Percentiles rank a stretch among this genome's conserved stretches.
Conservation (phyloP, 352 stramenopile genomes). For the Globisporangium uncinulatum region DNA sequence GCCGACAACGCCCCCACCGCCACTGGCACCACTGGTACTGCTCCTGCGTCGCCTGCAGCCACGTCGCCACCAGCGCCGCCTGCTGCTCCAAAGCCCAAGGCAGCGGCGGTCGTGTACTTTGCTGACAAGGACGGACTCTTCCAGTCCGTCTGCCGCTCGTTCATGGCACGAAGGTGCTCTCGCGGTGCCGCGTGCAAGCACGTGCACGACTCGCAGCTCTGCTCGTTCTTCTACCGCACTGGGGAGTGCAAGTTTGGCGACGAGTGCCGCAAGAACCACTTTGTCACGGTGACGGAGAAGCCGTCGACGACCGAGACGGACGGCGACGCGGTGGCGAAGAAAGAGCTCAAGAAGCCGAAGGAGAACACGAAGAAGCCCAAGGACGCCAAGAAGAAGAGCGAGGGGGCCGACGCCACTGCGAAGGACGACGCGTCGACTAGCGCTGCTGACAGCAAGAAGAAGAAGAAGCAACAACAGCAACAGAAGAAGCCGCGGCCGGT, state of each 20-base stretch:
- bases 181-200: slow-evolving; percentile 25
- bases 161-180: slow-evolving; percentile 37
- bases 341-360: slow-evolving; percentile 8
- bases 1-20: neutral
- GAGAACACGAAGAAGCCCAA: slow-evolving; percentile 20
- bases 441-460: slow-evolving; percentile 13
- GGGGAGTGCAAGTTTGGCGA: slow-evolving; percentile 48
- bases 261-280: slow-evolving; percentile 57
- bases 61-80: neutral
- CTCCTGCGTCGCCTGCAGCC: neutral
- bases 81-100: slow-evolving; percentile 2
- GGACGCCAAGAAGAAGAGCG: slow-evolving; percentile 12
- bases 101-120: slow-evolving; percentile 23
- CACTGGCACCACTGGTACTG: neutral
- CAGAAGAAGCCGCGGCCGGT: slow-evolving; percentile 19
- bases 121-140: slow-evolving; percentile 49
- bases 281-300: slow-evolving; percentile 22
- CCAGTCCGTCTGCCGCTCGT: slow-evolving; percentile 55
- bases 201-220: slow-evolving; percentile 56
- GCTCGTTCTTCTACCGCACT: slow-evolving; percentile 34
- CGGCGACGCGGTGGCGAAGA: neutral
- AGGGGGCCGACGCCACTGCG: slow-evolving; percentile 3
- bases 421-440: slow-evolving; percentile 5
- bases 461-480: slow-evolving; percentile 21
- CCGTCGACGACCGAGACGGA: neutral